Base-by-base conservation (phyloP, 352 stramenopile genomes). In the Phytophthora macrochlamydospora region DNA sequence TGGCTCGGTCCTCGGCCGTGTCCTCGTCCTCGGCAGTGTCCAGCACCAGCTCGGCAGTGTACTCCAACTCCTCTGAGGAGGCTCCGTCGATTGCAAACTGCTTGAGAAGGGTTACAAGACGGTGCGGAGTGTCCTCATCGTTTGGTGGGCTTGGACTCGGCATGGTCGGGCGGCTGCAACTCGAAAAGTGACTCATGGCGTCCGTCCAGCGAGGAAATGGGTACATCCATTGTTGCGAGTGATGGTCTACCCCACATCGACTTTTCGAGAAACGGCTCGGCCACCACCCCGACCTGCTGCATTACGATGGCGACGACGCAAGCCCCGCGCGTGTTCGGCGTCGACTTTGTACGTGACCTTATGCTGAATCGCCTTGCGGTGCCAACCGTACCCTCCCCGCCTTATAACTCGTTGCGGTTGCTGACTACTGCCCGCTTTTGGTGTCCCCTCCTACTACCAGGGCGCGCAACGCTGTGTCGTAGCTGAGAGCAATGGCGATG, bases 401-500 rank as follows among this genome's bases (percentile, higher is more conserved):
- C 1, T 14, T 38, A 40, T 28, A 70, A 55, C n/a, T 53, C 59
- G 2, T 29, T 46, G 4, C 37, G 28, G 7, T 53, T 33, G 5
- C 46, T 59, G 11, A 56, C 9, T 32, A 62, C 45, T 51, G 18
- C 12, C 53, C 59, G 54, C 14, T 11, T 44, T 75, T 55, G 30
- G 1, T 53, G 2, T 7, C n/a, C 51, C 30, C 32, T 6, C 18
- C 18, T 24, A 24, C 18, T 52, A 13, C 7, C 40, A 93, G 87
- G 84, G 87, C 53, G 89, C 87, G 29, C 82, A 90, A 72, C 87
- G 84, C 60, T 95, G 80, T 53, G 87, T 95, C 4, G 77, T 93
- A 9, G 85, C 87, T 30, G 78, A 81, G 52, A 78, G 65, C 65
- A 79, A 72, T 2, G 88, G 88, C 51, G 90, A 95, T 40, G 87